phyloP scores from a whole-genome alignment of 805 yeast species.

The Metschnikowia gelsemii region DNA sequence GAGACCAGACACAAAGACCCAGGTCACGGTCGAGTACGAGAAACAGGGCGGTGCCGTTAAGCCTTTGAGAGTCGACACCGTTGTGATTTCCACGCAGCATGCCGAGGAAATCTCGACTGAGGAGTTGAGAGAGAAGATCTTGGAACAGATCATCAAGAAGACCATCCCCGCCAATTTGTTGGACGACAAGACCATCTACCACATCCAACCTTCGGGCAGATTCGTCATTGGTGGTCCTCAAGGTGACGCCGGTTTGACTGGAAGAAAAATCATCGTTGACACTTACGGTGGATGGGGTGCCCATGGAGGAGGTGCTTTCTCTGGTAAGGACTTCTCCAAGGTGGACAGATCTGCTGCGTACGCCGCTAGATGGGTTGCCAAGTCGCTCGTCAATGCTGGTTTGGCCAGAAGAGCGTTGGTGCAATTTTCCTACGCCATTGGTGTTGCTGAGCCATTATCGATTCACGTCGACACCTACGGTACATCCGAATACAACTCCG shows the following conservation, averaged over 20 bases:
- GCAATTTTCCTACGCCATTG: slow-evolving; percentile 98
- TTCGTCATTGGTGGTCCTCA: slow-evolving; percentile 99
- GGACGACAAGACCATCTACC: slow-evolving; percentile 94
- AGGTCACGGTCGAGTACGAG: slow-evolving; percentile 96
- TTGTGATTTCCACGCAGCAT: slow-evolving; percentile 97
- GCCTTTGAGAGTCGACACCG: slow-evolving; percentile 95
- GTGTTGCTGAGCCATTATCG: slow-evolving; percentile 99
- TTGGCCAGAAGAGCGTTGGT: slow-evolving; percentile 96
- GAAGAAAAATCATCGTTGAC: slow-evolving; percentile 99
- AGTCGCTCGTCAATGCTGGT: slow-evolving; percentile 92
- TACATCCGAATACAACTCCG: slow-evolving; percentile 86
- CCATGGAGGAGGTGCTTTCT: slow-evolving; percentile 99
- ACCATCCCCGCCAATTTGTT: slow-evolving; percentile 88
- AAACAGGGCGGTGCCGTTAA: slow-evolving; percentile 93
- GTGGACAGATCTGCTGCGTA: slow-evolving; percentile 99
- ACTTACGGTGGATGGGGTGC: slow-evolving; percentile 99
- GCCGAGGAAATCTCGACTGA: slow-evolving; percentile 94
- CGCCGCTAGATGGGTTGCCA: slow-evolving; percentile 99
- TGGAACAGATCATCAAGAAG: slow-evolving; percentile 80
- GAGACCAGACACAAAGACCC: slow-evolving; percentile 99
- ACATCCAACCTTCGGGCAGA: slow-evolving; percentile 99
- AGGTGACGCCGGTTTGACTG: slow-evolving; percentile 99
- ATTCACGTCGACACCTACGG: slow-evolving; percentile 98
- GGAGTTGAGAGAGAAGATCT: slow-evolving; percentile 78
- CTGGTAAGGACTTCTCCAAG: slow-evolving; percentile 99